A percentile compares a stretch with the other conserved stretches of the same genome.
Conservation (phyloP, 768 basidiomycete genomes). For the Trametes villosa region DNA sequence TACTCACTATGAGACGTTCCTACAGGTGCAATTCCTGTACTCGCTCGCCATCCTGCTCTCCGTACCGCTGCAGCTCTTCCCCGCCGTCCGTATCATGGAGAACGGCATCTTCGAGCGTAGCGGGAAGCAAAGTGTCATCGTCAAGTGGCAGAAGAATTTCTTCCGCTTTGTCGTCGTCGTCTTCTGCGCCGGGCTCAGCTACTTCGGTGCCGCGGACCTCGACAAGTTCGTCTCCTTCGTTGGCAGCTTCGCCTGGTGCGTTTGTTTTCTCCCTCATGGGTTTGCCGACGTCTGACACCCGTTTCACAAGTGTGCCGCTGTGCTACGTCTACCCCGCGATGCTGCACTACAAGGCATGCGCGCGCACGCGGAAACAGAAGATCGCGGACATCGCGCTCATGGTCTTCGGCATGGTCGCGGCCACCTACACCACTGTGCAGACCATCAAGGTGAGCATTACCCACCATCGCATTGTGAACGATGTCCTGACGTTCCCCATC, state of each 20-base stretch:
- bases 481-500: conserved; percentile 4
- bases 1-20: neutral
- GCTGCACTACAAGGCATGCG: conserved; percentile 88
- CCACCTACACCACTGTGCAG: conserved; percentile 79
- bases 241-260: conserved; percentile 93
- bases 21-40: conserved; percentile 81
- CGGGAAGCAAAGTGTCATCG: conserved; percentile 76
- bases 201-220: conserved; percentile 82
- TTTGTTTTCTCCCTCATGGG: neutral
- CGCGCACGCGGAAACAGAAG: conserved; percentile 70
- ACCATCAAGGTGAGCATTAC: conserved; percentile 62
- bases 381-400: conserved; percentile 72
- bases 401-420: conserved; percentile 72
- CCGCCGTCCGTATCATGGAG: conserved; percentile 95
- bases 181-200: conserved; percentile 80
- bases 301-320: conserved; percentile 72
- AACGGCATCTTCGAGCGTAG: conserved; percentile 89
- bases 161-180: conserved; percentile 77
- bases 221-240: conserved; percentile 96
- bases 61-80: conserved; percentile 95
- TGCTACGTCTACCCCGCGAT: conserved; percentile 95
- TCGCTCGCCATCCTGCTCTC: conserved; percentile 93
- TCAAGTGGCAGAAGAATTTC: conserved; percentile 98
- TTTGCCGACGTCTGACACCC: neutral
- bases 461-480: neutral